Evolutionary conservation across 2,329 filamentous ascomycete species (phyloP), one percentile per base, ranked within the genome.

Genomic region (Exophiala viscosa): DNA sequence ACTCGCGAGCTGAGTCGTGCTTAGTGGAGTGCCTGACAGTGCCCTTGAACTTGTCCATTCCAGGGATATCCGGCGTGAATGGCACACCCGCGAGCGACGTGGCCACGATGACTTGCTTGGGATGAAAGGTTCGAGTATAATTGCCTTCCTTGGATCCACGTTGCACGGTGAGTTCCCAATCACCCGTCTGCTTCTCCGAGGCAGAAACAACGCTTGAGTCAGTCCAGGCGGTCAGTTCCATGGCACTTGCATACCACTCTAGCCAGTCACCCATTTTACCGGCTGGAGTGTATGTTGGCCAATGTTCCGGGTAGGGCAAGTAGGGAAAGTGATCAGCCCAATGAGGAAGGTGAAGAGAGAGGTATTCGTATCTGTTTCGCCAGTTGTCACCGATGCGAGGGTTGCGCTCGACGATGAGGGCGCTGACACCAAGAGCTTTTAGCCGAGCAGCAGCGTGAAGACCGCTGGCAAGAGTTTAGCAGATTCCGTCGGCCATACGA

Each of bases 221-320:
- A 0, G 73, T 79, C 84, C 84, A 87, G 17, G 85, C 76, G 55
- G 86, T 84, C 38, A 88, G 73, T 60, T 88, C 85, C 11, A 87
- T 71, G 0, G 81, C 67, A 2, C 71, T 76, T 0, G 78, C 84
- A 58, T 88, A 88, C 0, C 76, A 70, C 59, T 86, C 83, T 52
- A 87, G 82, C 69, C 81, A 88, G 40, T 86, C 81, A 1, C 76
- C 85, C 0, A 87, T 70, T 62, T 87, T 87, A 66, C 87, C 84
- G 62, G 86, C 87, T 6, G 84, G 83, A 0, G 83, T 86, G 65
- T 85, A 88, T 10, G 85, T 71, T 5, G 84, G 84, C 84, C 84
- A 88, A 45, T 77, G 76, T 0, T 75, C 64, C 0, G 84, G 85
- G 64, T 87, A 88, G 0, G 71, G 70, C 5, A 88, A 60, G 64